Base-by-base conservation (phyloP, 2,329 filamentous ascomycete species). In the Neoscytalidium dimidiatum region DNA sequence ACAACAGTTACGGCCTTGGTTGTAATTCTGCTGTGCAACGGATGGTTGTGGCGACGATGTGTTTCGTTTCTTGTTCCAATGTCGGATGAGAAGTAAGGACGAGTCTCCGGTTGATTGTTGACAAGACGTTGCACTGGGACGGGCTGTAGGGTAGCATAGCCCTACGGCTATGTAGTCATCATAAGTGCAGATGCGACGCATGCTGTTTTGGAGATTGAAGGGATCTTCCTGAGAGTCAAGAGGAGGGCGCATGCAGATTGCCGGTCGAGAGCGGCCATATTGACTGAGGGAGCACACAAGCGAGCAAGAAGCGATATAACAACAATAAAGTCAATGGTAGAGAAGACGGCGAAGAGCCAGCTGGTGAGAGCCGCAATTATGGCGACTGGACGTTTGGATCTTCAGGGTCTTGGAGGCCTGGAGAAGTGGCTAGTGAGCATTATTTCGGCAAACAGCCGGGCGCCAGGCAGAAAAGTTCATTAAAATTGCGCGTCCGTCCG, bases 401-500 rank as follows among this genome's bases (percentile, higher is more conserved):
- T 46, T 61, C 57, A 61, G 57, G 57, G 57, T 61, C 57, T 43
- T 61, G 41, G 57, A 33, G 41, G 57, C 41, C 43, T 61, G 41
- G 44, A 23, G 29, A 29, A 19, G 41, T 26, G 44, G 57, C 57
- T 46, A 61, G 53, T 58, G 44, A 49, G 43, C 38, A 33, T n/a
- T 23, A 61, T 61, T 61, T 61, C 57, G 57, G 57, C 43, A 61
- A 19, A 28, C 38, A 49, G 44, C 57, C 57, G 57, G 44, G 28
- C 29, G 41, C 38, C 53, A 58, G 38, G 53, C 53, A 44, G 56
- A 43, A 35, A n/a, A 43, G 43, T 58, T 58, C 35, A 58, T 43
- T 58, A 43, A n/a, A 43, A 58, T 58, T 58, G 53, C 53, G 53
- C 31, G 31, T 38, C 51, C 26, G 29, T 56, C 23, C 33, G 51